Evolutionary conservation across 768 basidiomycete genomes (phyloP), one percentile per base, ranked within the genome.

Genomic region (Tylopilus sp.): DNA sequence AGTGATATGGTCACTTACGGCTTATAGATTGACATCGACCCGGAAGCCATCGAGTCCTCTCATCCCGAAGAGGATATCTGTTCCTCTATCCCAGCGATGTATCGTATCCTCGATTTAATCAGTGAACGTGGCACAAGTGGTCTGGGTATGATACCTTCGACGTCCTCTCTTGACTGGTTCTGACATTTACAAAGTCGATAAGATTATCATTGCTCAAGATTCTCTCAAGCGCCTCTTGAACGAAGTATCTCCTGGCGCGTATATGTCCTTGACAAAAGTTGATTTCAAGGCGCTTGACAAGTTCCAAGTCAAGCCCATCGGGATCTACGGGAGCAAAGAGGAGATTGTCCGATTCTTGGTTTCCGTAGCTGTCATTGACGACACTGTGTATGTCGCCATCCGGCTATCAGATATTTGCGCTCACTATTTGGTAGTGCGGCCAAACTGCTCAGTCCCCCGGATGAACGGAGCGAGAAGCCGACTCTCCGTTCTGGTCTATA

Each of bases 191-290:
- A 17, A 53, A 82, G 82, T 83, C 18, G 82, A 82, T 58, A 85
- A 85, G 62, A 74, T 85, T 42, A 78, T 85, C 59, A 84, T 85
- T 30, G 69, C 71, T 5, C 80, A 82, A 58, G 73, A 75, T 10
- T 76, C 78, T 4, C 68, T 85, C 40, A 71, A 68, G 49, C 51
- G 61, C 1, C 74, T 83, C 44, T 71, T 80, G 55, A 79, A 83
- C 50, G 61, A 63, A 21, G 48, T 82, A 4, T 71, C 61, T 22
- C 80, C 83, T 0, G 75, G 78, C 0, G 74, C 81, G 2, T 84
- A 82, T 58, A 56, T 61, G 9, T 80, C 81, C 3, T 63, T 81
- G 36, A 81, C 80, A 5, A 78, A 77, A 52, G 79, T 85, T 49
- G 73, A 83, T 57, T 85, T 85, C 61, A 72, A 73, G 40, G 66